These are phyloP conservation scores for Radiomyces spectabilis DNA, from an alignment of 192 early-diverging fungal genomes.

Conservation along the genomic window DNA sequence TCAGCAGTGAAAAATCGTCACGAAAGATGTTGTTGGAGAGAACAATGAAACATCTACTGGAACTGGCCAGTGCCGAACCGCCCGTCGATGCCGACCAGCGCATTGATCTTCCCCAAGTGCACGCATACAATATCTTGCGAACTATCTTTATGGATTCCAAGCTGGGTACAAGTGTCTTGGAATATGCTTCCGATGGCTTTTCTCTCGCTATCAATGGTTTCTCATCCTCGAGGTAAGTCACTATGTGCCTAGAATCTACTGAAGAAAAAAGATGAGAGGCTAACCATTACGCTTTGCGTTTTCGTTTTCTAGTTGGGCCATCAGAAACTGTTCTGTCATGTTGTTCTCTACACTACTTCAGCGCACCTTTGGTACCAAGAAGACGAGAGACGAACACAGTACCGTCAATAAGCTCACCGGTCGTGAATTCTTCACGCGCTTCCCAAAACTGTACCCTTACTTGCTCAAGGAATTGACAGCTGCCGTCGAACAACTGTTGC, in stretches of 20 bases:
- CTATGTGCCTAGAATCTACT: too few species aligned
- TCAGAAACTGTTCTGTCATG: constrained; percentile 92
- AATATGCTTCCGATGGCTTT: constrained; percentile 71
- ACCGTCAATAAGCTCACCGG: constrained; percentile 72
- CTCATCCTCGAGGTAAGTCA: constrained; percentile 47
- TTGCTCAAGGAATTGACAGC: constrained; percentile 65
- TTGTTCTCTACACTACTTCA: constrained; percentile 81
- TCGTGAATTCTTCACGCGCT: constrained; percentile 86
- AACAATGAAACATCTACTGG: constrained; percentile 64
- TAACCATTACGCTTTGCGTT: background rate
- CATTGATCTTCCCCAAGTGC: constrained; percentile 85
- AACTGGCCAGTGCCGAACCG: constrained; percentile 39
- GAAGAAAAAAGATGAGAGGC: background rate
- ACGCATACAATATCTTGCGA: constrained; percentile 86
- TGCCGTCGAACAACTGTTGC: constrained; percentile 56
- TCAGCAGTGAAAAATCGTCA: constrained; percentile 58
- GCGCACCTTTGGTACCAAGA: constrained; percentile 80
- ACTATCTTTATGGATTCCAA: constrained; percentile 78
- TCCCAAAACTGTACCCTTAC: constrained; percentile 72
- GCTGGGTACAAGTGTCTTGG: constrained; percentile 63
- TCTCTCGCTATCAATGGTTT: constrained; percentile 75
- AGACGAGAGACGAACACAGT: constrained; percentile 62
- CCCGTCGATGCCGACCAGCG: constrained; percentile 48
- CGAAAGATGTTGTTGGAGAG: constrained; percentile 51
- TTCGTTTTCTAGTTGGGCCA: constrained; percentile 61